Percentiles rank a stretch among this genome's conserved stretches.
These are phyloP conservation scores for Cercophora samala DNA, from an alignment of 495 filamentous ascomycete genomes.

Conservation along the genomic window DNA sequence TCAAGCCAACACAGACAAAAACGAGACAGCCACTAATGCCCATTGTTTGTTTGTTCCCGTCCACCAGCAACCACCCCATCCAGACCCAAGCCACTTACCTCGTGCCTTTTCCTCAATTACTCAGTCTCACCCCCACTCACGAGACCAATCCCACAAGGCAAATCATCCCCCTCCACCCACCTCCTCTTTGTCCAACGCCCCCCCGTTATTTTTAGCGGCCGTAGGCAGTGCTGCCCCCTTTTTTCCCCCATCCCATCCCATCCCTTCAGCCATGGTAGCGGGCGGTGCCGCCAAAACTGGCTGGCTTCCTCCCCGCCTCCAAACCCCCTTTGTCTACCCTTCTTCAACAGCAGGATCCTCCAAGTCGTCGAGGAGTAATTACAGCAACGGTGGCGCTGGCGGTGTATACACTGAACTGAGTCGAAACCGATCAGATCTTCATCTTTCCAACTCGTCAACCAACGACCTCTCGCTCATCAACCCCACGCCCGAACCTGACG, in stretches of 20 bases:
- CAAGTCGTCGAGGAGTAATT: neutral
- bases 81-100: neutral
- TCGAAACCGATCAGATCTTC: neutral
- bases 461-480: neutral
- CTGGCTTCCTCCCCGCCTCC: neutral
- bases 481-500: neutral
- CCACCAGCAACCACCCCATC: neutral
- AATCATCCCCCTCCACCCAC: neutral
- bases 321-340: neutral
- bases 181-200: neutral
- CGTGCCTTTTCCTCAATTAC: neutral
- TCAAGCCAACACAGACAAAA: neutral
- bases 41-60: too few species aligned
- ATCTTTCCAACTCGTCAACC: neutral
- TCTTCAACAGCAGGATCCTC: neutral
- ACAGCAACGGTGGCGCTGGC: too few species aligned
- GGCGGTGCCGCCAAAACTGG: neutral
- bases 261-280: neutral
- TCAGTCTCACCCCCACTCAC: neutral
- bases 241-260: too few species aligned
- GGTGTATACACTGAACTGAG: neutral
- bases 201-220: neutral
- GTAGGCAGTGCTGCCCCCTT: too few species aligned
- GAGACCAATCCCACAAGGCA: too few species aligned
- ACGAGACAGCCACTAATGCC: too few species aligned